Percentiles rank a stretch among this genome's conserved stretches.
Conservation (phyloP, 768 basidiomycete genomes). For the Macrolepiota albuminosa region DNA sequence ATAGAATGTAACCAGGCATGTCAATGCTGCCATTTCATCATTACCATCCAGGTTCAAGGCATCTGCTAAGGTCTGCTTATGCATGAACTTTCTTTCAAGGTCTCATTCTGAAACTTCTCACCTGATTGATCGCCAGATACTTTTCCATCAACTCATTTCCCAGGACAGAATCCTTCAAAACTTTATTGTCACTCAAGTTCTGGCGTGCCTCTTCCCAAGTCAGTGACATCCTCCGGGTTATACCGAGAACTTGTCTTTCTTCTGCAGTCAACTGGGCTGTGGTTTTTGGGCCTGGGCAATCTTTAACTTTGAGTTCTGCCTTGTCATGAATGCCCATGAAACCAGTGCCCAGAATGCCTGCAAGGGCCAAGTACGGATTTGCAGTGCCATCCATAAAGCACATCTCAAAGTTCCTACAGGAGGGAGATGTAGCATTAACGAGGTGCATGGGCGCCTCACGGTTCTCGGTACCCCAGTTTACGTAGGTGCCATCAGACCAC, state of each 20-base stretch:
- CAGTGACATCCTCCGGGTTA: conserved; percentile 48
- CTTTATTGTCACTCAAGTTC: conserved; percentile 30
- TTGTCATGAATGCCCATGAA: conserved; percentile 40
- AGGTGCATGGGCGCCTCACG: conserved; percentile 63
- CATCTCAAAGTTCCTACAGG: conserved; percentile 59
- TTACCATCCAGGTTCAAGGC: conserved; percentile 22
- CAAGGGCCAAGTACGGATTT: conserved; percentile 55
- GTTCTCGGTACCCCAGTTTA: conserved; percentile 66
- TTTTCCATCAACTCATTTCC: conserved; percentile 42
- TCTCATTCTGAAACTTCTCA: conserved; percentile 15
- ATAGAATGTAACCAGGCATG: conserved; percentile 28
- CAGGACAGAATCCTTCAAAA: conserved; percentile 31
- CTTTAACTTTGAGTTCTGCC: conserved; percentile 30
- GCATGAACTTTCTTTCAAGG: neutral
- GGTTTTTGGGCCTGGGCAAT: conserved; percentile 25
- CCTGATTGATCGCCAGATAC: conserved; percentile 50
- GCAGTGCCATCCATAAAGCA: conserved; percentile 60
- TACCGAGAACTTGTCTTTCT: conserved; percentile 40
- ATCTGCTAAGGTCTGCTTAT: conserved; percentile 17
- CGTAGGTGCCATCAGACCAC: conserved; percentile 70
- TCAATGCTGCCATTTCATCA: conserved; percentile 15
- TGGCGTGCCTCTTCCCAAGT: conserved; percentile 43
- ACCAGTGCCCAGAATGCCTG: conserved; percentile 52
- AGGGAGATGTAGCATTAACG: conserved; percentile 40
- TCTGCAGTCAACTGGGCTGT: conserved; percentile 41